These are phyloP conservation scores for Ilex paraguariensis DNA, from an alignment of 305 asterid species.

Conservation along the genomic window DNA sequence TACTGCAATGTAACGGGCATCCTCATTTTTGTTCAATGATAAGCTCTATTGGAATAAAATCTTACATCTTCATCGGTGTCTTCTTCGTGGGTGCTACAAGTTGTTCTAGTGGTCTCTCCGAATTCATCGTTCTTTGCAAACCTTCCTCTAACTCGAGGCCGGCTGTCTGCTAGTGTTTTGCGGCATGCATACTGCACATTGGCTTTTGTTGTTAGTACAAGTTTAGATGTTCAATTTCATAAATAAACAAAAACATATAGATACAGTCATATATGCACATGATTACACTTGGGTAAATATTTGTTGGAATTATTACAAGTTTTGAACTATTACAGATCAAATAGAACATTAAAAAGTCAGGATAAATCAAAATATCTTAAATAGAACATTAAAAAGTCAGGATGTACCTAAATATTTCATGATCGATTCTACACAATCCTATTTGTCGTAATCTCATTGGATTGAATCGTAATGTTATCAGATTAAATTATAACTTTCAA, in stretches of 20 bases:
- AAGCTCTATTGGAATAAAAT: neutral
- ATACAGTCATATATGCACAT: neutral
- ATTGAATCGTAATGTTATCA: no score
- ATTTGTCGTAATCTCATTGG: no score
- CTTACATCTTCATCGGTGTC: slow-evolving; percentile 54
- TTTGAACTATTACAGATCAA: no score
- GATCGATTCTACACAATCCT: no score
- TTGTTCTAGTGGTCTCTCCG: slow-evolving; percentile 36
- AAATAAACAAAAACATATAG: neutral
- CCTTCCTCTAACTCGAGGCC: slow-evolving; percentile 86
- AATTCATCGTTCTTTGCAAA: slow-evolving; percentile 79
- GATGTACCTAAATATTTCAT: no score
- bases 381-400: no score
- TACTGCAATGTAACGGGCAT: no score
- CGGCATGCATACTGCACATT: slow-evolving; percentile 75
- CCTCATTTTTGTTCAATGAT: no score
- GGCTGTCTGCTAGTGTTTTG: slow-evolving; percentile 80
- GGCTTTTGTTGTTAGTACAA: neutral
- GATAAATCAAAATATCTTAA: no score
- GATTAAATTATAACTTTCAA: no score
- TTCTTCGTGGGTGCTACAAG: slow-evolving; percentile 54
- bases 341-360: no score
- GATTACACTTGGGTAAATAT: neutral
- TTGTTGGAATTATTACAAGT: no score
- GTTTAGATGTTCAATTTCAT: neutral